Percentiles rank a stretch among this genome's conserved stretches.
phyloP scores from a whole-genome alignment of 306 rosid species.

The Mimosa bimucronata region DNA sequence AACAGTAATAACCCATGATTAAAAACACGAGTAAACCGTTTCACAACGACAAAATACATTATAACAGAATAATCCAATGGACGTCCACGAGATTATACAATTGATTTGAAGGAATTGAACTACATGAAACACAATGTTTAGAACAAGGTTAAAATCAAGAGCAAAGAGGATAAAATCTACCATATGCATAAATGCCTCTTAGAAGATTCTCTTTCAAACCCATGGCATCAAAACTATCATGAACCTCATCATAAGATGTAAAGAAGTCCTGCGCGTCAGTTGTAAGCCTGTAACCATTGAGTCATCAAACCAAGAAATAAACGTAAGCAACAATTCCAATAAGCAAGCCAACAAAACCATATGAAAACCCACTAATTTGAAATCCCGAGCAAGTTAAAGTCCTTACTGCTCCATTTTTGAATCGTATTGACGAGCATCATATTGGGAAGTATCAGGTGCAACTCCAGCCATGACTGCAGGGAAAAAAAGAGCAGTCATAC shows the following conservation, averaged over 20 bases:
- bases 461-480: slow-evolving; percentile 73
- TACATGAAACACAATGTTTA: background rate
- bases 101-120: background rate
- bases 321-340: background rate
- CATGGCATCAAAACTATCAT: slow-evolving; percentile 78
- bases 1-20: background rate
- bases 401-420: slow-evolving; percentile 73
- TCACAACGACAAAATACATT: background rate
- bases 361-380: background rate
- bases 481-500: slow-evolving; percentile 14
- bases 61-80: background rate
- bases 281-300: slow-evolving; percentile 52
- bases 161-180: slow-evolving; percentile 35
- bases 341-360: background rate
- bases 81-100: background rate
- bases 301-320: slow-evolving; percentile 23
- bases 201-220: slow-evolving; percentile 81
- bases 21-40: background rate
- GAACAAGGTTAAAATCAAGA: background rate
- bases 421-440: slow-evolving; percentile 71
- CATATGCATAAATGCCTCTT: slow-evolving; percentile 87
- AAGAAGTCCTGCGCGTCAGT: slow-evolving; percentile 74
- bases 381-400: background rate
- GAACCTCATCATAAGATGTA: slow-evolving; percentile 76
- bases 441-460: slow-evolving; percentile 72